Evolutionary conservation across 805 yeast genomes (phyloP).

Genomic region (Metschnikowia continentalis): DNA sequence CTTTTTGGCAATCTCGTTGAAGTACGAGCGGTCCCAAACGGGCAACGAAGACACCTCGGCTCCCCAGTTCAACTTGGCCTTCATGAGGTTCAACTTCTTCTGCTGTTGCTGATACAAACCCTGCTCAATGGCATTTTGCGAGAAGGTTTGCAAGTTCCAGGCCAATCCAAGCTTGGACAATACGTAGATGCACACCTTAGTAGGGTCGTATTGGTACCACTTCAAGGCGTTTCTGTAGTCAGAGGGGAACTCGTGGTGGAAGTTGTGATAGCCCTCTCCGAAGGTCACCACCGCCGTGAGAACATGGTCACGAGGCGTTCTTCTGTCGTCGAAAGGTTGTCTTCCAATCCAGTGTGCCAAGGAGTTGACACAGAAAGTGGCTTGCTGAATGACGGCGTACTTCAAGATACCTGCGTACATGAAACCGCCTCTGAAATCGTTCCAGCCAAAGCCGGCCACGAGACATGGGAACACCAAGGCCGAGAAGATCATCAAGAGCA

Average conservation of each 20-base stretch:
- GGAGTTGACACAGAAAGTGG: conserved; percentile 82
- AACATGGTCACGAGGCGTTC: conserved; percentile 83
- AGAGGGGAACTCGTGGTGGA: conserved; percentile 87
- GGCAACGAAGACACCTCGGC: conserved; percentile 62
- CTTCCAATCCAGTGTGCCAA: conserved; percentile 83
- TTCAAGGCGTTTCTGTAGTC: conserved; percentile 84
- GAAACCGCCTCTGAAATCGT: conserved; percentile 60
- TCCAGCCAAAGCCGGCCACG: conserved; percentile 27
- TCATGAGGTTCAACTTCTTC: conserved; percentile 66
- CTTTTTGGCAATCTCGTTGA: conserved; percentile 46
- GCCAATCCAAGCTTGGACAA: conserved; percentile 66
- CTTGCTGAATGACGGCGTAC: conserved; percentile 72
- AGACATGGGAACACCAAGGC: conserved; percentile 63
- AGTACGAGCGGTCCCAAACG: conserved; percentile 66
- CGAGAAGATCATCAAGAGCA: conserved; percentile 52
- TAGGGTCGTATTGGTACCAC: conserved; percentile 88
- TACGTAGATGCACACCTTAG: conserved; percentile 58
- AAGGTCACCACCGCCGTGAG: conserved; percentile 78
- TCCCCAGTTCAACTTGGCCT: conserved; percentile 70
- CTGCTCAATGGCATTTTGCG: conserved; percentile 78
- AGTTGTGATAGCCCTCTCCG: conserved; percentile 88
- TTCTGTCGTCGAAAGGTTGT: conserved; percentile 82
- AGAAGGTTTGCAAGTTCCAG: conserved; percentile 68
- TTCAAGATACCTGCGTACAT: conserved; percentile 72
- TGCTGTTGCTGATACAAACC: conserved; percentile 80